Percentiles rank a stretch among this genome's conserved stretches.
Evolutionary conservation across 495 filamentous ascomycete genomes (phyloP).

Genomic region (Aeminium ludgeri): DNA sequence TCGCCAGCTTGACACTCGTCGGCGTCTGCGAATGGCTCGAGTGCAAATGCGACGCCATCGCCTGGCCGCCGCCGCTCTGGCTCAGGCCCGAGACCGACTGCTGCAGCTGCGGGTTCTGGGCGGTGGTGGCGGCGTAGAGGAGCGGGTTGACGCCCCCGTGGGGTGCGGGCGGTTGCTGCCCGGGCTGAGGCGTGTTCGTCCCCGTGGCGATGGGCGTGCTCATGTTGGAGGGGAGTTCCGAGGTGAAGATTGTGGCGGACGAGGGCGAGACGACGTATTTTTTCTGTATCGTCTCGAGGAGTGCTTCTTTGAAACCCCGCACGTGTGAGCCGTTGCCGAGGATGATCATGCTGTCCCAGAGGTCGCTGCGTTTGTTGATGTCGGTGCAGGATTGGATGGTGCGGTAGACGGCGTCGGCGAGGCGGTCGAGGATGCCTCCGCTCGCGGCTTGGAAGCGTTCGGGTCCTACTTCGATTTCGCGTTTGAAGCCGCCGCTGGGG

Average conservation of each 20-base stretch:
- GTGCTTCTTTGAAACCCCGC: slow-evolving; percentile 71
- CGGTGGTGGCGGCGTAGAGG: slow-evolving; percentile 76
- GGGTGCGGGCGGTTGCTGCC: slow-evolving; percentile 26
- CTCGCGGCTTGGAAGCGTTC: slow-evolving; percentile 76
- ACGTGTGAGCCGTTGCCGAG: slow-evolving; percentile 77
- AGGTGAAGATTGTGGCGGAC: slow-evolving; percentile 86
- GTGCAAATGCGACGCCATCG: slow-evolving; percentile 32
- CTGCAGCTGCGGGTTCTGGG: slow-evolving; percentile 31
- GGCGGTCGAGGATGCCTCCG: slow-evolving; percentile 53
- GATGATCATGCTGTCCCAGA: slow-evolving; percentile 81
- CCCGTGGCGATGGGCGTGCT: slow-evolving; percentile 82
- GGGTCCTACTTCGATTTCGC: slow-evolving; percentile 69
- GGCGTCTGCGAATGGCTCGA: slow-evolving; percentile 77
- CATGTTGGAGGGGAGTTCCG: slow-evolving; percentile 79
- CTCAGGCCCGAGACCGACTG: slow-evolving; percentile 22
- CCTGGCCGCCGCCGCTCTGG: slow-evolving; percentile 23
- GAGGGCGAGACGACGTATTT: slow-evolving; percentile 84
- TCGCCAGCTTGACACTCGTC: slow-evolving; percentile 61
- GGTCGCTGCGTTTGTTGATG: slow-evolving; percentile 56
- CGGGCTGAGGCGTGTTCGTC: slow-evolving; percentile 65
- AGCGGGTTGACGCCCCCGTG: slow-evolving; percentile 65
- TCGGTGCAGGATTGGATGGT: slow-evolving; percentile 65
- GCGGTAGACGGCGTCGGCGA: slow-evolving; percentile 68
- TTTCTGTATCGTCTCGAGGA: slow-evolving; percentile 56
- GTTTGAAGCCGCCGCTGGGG: slow-evolving; percentile 28